Evolutionary conservation across 2,329 filamentous ascomycete species (phyloP), one percentile per base, ranked within the genome.

Genomic region (Colletotrichum tamarilloi): DNA sequence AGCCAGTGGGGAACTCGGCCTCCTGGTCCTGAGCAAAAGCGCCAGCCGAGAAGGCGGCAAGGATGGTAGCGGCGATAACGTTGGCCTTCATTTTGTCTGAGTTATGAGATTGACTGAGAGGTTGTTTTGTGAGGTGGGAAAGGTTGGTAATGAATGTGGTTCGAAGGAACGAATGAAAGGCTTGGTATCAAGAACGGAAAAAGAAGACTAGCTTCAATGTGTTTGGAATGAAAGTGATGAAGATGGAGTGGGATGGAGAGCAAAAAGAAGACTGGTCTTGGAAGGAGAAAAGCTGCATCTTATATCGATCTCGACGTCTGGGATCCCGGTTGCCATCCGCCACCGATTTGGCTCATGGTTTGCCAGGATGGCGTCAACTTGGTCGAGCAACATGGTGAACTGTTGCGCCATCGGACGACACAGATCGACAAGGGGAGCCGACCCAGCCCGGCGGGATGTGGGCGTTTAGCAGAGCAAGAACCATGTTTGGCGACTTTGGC

Each of bases 121-220:
- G 49, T 46, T 55, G 26, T 67, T 60, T 26, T 59, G 28, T 30
- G 14, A 28, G 46, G 22, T 52, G 62, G 30, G 28, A n/a, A 42
- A 42, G 38, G 38, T 55, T 42, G 62, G 55, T 14, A 53, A 66
- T 19, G 55, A 42, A 22, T 32, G 35, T n/a, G 46, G 8, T 64
- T 72, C n/a, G 55, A 69, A 42, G 19, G 46, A 71, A 57, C 22
- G 71, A 73, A 62, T 19, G 56, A 42, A 49, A 70, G 38, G 56
- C 28, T 55, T 42, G 62, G 22, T 53, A 42, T 73, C 62, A 57
- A 71, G 71, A 71, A 73, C 49, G 62, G 28, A 71, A 73, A 73
- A n/a, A 60, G 71, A 73, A 73, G 71, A 71, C 71, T 73, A 56
- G 67, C 71, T 73, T 73, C 71, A 49, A 38, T 35, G 63, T 49